phyloP scores from a whole-genome alignment of 23 red algal genomes.

The Gracilaria domingensis region DNA sequence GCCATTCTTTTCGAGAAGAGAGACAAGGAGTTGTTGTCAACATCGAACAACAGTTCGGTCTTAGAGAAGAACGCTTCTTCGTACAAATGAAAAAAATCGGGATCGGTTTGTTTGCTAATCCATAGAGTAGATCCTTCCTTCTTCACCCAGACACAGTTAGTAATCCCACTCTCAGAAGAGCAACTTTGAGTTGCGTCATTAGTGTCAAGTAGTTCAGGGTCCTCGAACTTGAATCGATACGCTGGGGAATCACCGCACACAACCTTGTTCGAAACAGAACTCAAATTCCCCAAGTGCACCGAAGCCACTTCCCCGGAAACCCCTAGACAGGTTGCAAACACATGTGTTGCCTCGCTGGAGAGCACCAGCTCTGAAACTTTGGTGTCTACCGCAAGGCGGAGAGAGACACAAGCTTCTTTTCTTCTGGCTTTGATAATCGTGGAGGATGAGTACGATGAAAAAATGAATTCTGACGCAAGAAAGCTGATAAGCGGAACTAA shows the following conservation, averaged over 20 bases:
- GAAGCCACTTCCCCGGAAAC: neutral
- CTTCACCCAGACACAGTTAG: neutral
- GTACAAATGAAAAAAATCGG: neutral
- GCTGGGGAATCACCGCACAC: neutral
- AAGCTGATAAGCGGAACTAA: neutral
- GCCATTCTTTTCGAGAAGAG: neutral
- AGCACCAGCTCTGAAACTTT: neutral
- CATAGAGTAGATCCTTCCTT: neutral
- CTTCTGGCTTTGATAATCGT: neutral
- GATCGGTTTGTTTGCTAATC: neutral
- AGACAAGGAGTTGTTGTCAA: neutral
- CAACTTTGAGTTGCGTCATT: neutral
- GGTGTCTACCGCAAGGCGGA: neutral
- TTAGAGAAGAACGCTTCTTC: neutral
- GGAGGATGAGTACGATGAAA: neutral
- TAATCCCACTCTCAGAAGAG: neutral
- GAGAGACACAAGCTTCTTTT: neutral
- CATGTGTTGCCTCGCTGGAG: neutral
- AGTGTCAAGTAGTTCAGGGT: neutral
- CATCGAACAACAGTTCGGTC: neutral
- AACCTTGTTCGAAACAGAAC: neutral
- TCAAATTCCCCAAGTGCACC: neutral
- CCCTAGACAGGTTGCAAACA: neutral
- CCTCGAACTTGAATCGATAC: neutral
- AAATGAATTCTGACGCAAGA: neutral